Conservation (phyloP, 352 stramenopile species). For the Phytophthora citrophthora region DNA sequence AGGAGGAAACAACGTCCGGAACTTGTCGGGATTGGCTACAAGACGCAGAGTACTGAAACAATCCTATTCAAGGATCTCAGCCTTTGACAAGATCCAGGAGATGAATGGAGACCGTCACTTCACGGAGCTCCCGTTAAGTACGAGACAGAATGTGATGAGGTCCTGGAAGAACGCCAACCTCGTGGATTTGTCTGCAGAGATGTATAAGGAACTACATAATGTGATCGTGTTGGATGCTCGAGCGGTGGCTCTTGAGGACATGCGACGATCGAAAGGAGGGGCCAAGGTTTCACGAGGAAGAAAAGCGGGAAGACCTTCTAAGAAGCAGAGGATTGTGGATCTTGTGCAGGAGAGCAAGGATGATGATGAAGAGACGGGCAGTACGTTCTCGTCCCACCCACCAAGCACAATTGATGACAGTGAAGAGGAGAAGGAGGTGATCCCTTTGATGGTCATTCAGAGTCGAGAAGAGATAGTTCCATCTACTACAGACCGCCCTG, state of each 20-base stretch:
- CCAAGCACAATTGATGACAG: constrained; percentile 24
- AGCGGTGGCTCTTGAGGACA: constrained; percentile 35
- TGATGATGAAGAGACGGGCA: constrained; percentile 22
- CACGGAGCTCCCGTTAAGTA: constrained; percentile 16
- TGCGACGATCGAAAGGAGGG: constrained; percentile 28
- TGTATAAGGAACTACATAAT: constrained; percentile 29
- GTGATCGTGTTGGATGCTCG: constrained; percentile 33
- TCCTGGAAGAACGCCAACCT: constrained; percentile 46
- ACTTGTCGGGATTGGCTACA: constrained; percentile 33
- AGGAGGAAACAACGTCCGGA: constrained; percentile 21
- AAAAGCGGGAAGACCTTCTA: constrained; percentile 10
- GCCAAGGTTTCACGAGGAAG: constrained; percentile 14
- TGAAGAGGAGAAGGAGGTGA: constrained; percentile 35
- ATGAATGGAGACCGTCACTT: constrained; percentile 37
- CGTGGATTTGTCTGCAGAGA: constrained; percentile 34
- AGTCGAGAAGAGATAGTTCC: background rate
- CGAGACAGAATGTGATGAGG: constrained; percentile 31
- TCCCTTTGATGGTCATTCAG: constrained; percentile 14
- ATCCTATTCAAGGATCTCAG: constrained; percentile 33
- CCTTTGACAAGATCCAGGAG: constrained; percentile 43
- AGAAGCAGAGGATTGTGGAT: constrained; percentile 15
- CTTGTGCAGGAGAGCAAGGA: constrained; percentile 12
- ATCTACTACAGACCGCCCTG: too few species aligned
- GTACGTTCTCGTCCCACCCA: constrained; percentile 22
- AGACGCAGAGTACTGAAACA: constrained; percentile 39